A percentile compares a stretch with the other conserved stretches of the same genome.
Evolutionary conservation across 192 early-diverging fungal genomes (phyloP).

Genomic region (Entomortierella beljakovae): DNA sequence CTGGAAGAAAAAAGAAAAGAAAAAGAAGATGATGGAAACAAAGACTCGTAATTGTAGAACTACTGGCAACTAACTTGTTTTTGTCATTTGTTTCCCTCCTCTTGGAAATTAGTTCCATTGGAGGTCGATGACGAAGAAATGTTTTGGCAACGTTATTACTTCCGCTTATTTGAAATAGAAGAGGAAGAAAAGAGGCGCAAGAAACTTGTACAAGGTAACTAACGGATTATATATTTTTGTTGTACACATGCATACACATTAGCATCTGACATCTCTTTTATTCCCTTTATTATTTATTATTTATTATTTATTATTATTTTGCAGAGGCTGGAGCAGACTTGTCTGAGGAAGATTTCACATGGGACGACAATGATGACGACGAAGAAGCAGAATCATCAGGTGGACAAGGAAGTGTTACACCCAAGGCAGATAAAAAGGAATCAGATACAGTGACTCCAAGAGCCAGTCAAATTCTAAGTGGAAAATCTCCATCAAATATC

Average conservation of each 20-base stretch:
- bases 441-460: conserved; percentile 24
- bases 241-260: too few species aligned
- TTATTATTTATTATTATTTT: neutral
- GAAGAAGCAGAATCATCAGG: conserved; percentile 17
- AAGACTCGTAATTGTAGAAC: neutral
- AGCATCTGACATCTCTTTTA: too few species aligned
- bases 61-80: neutral
- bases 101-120: conserved; percentile 51
- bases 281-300: neutral
- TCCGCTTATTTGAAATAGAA: conserved; percentile 62
- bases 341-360: conserved; percentile 49
- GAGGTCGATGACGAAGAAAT: conserved; percentile 57
- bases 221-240: neutral
- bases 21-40: neutral
- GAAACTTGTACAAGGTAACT: conserved; percentile 60
- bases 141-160: conserved; percentile 66
- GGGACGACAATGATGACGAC: conserved; percentile 51
- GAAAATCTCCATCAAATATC: neutral
- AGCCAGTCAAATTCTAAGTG: conserved; percentile 10
- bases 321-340: conserved; percentile 38
- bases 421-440: conserved; percentile 33
- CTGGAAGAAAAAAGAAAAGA: neutral
- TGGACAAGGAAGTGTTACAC: conserved; percentile 42
- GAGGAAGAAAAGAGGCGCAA: conserved; percentile 63
- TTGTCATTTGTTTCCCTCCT: neutral